Base-by-base conservation (phyloP, 345 rosid species). In the Moricandia moricandioides region DNA sequence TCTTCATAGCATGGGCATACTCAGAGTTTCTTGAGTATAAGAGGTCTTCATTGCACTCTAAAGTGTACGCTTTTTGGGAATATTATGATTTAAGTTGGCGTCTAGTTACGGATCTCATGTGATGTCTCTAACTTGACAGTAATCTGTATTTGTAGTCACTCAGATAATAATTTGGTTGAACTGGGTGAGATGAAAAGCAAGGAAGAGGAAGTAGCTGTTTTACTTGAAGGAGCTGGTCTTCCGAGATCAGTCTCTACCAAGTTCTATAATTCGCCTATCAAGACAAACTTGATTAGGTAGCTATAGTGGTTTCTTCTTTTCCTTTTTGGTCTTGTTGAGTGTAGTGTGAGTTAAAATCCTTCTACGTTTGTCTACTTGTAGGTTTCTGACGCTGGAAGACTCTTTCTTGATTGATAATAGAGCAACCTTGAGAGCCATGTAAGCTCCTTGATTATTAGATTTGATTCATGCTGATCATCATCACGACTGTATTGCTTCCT, bases 171-270 rank as follows among this genome's bases (percentile, higher is more conserved):
- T 77, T 85, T 95, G 83, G 88, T 71, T 83, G 97, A 92, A 76
- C 78, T 90, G 72, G 89, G 77, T 64, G 86, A 85, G 73, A 84
- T 80, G 71, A 78, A 87, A 21, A 67, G 55, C 81, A 90, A 90
- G 71, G 97, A 92, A 72, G 96, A 89, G 78, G 99, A 95, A 70
- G 87, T 80, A 52, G 86, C 92, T 65, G 88, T 88, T 80, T 84
- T 95, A 83, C 82, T 92, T 60, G 97, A 95, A 84, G 97, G 93
- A 75, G 97, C 93, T 78, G 97, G 97, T 78, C 88, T 92, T 47
- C 8, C 89, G 64, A 92, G 90, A 88, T 86, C 97, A 47, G 79
- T 88, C 62, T 95, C 97, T 73, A 60, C 88, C 16, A 87, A 82
- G 72, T 79, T 88, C 52, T 81, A 87, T 79, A 81, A 72, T 71